Conservation (phyloP, 2,329 filamentous ascomycete genomes). For the Bipolaris victoriae region DNA sequence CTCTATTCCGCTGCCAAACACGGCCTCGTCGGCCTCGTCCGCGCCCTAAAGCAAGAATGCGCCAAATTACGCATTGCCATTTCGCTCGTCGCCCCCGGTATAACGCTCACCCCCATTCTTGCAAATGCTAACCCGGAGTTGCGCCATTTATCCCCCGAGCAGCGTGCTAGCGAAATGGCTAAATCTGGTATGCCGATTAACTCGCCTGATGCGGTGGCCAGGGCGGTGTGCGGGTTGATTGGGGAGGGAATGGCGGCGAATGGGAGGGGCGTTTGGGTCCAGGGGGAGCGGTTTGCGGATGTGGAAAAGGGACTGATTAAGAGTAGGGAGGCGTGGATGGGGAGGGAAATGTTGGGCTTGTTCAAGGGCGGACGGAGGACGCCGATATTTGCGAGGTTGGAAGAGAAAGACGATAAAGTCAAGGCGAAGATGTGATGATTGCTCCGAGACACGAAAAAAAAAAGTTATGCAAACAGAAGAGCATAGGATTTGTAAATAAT, state of each 20-base stretch:
- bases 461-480: too few species aligned
- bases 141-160: conserved; percentile 35
- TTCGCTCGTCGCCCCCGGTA: conserved; percentile 57
- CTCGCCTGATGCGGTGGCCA: conserved; percentile 52
- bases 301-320: conserved; percentile 56
- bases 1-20: conserved; percentile 59
- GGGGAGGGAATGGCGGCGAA: conserved; percentile 53
- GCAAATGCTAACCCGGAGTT: conserved; percentile 38
- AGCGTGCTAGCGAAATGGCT: conserved; percentile 54
- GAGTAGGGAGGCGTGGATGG: conserved; percentile 56
- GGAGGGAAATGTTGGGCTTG: conserved; percentile 57
- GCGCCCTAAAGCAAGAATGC: conserved; percentile 57
- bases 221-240: conserved; percentile 55
- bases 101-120: conserved; percentile 57
- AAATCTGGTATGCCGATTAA: conserved; percentile 56
- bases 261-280: conserved; percentile 55
- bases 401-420: conserved; percentile 10
- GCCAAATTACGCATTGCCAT: conserved; percentile 55
- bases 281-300: conserved; percentile 53
- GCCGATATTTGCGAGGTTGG: conserved; percentile 40
- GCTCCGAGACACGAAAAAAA: background rate
- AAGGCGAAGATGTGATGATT: conserved; percentile 33
- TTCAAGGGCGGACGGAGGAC: conserved; percentile 54
- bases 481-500: too few species aligned
- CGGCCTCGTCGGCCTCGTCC: conserved; percentile 58